Evolutionary conservation across 2,329 filamentous ascomycete genomes (phyloP).

Genomic region (Monosporascus sp.): DNA sequence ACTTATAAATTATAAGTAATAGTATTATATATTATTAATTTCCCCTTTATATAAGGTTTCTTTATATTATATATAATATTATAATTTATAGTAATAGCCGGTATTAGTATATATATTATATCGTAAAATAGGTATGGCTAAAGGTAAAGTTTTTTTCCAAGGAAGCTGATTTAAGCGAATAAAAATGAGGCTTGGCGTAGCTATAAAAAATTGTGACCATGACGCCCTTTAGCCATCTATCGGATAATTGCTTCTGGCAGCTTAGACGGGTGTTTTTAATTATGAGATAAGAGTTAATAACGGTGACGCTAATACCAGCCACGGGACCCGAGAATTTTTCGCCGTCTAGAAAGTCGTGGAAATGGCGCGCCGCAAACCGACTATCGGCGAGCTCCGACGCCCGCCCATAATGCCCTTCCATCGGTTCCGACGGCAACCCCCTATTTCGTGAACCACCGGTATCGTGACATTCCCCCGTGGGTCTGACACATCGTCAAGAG

Average conservation of each 20-base stretch:
- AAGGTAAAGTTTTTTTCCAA: too few relatives aligned
- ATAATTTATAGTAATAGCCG: too few relatives aligned
- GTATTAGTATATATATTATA: too few relatives aligned
- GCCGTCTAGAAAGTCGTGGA: background rate
- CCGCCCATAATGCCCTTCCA: background rate
- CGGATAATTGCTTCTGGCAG: background rate
- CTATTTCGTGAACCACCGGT: background rate
- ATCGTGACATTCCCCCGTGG: background rate
- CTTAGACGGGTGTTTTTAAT: background rate
- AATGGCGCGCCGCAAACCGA: background rate
- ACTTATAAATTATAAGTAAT: too few relatives aligned
- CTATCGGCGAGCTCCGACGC: background rate
- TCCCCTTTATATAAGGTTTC: too few relatives aligned
- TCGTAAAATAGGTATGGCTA: too few relatives aligned
- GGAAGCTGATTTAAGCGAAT: too few relatives aligned
- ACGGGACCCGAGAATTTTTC: background rate
- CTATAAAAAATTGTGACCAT: too few relatives aligned
- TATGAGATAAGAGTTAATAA: background rate
- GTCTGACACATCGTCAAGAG: background rate
- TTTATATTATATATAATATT: too few relatives aligned
- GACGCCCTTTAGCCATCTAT: too few relatives aligned
- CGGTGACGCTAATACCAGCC: background rate
- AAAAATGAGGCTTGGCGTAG: too few relatives aligned
- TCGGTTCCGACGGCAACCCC: background rate
- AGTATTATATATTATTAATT: too few relatives aligned